Evolutionary conservation across 805 yeast species (phyloP), one percentile per base, ranked within the genome.

Genomic region (Saturnispora zaruensis): DNA sequence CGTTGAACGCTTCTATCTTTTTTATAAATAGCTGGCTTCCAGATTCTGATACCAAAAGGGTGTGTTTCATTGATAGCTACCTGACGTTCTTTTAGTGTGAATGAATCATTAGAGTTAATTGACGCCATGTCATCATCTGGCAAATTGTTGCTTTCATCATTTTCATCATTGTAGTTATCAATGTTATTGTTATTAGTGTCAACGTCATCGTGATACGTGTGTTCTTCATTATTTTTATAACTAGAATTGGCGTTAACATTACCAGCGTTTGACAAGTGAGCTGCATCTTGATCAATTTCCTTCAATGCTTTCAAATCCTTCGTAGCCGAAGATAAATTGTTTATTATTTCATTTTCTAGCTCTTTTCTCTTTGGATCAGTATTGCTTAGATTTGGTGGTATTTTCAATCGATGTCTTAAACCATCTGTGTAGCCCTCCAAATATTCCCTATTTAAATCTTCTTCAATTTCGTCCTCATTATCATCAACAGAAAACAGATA

Each of bases 1-100:
- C 81, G 75, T 57, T 93, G 93, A 30, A 93, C 97, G 4, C 96
- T 87, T 60, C 99, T 81, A 52, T 78, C 77, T 66, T 93, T 93
- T 65, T 93, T 93, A 68, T 93, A 93, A 50, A 93, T 71, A 2
- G 98, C 96, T 1, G 99, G 99, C 62, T 93, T 93, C 99, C 99
- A 93, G 59, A 93, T 87, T 65, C 96, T 84, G 43, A 93, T 91
- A 75, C 99, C 99, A 61, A 93, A 93, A 0, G 99, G 99, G 71
- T 93, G 99, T 4, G 97, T 89, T 47, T 86, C 82, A 63, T 93
- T 93, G 63, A 93, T 93, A 14, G 99, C 99, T 58, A 87, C 90
- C 66, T 93, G 99, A 56, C 97, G 81, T 57, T 90, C 96, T 53
- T 93, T 75, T 49, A 91, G 73, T 4, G 96, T 93, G 63, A 86